phyloP scores from a whole-genome alignment of 768 basidiomycete genomes.

The Termitomyces sp. region DNA sequence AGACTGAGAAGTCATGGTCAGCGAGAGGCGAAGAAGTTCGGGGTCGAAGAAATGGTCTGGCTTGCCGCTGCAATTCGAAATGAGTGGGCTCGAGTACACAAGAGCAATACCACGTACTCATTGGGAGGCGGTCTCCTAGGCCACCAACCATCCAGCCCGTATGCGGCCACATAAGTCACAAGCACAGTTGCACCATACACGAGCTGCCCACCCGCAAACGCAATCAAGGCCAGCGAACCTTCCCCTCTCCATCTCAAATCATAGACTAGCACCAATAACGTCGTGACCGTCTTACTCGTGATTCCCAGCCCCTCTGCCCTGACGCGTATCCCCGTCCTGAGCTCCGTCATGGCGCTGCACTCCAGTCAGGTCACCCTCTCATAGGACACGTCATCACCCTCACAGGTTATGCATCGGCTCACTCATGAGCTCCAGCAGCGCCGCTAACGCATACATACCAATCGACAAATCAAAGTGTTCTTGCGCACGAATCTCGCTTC shows the following conservation, averaged over 20 bases:
- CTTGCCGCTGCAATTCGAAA: constrained; percentile 5
- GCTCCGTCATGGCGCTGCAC: constrained; percentile 57
- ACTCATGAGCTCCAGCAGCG: constrained; percentile 69
- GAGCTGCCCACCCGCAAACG: constrained; percentile 84
- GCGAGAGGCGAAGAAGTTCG: constrained; percentile 53
- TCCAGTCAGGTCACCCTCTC: constrained; percentile 2
- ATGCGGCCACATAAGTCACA: constrained; percentile 43
- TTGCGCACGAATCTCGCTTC: constrained; percentile 51
- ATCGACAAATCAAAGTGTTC: constrained; percentile 61
- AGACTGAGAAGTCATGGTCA: constrained; percentile 85
- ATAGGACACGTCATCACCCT: constrained; percentile 17
- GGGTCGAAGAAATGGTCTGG: constrained; percentile 22
- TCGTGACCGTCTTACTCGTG: constrained; percentile 62
- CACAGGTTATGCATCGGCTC: constrained; percentile 81
- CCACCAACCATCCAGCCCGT: constrained; percentile 27
- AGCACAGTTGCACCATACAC: constrained; percentile 61
- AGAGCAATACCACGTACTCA: constrained; percentile 7
- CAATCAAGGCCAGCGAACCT: constrained; percentile 57
- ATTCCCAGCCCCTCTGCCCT: constrained; percentile 85
- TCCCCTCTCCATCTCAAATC: constrained; percentile 27
- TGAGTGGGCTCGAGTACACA: neutral
- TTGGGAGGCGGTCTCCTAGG: constrained; percentile 20
- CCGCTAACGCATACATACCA: constrained; percentile 64
- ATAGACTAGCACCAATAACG: constrained; percentile 59
- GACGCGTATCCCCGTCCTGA: constrained; percentile 67